A percentile compares a stretch with the other conserved stretches of the same genome.
Conservation (phyloP, 192 early-diverging fungal species). For the Geranomyces michiganensis region DNA sequence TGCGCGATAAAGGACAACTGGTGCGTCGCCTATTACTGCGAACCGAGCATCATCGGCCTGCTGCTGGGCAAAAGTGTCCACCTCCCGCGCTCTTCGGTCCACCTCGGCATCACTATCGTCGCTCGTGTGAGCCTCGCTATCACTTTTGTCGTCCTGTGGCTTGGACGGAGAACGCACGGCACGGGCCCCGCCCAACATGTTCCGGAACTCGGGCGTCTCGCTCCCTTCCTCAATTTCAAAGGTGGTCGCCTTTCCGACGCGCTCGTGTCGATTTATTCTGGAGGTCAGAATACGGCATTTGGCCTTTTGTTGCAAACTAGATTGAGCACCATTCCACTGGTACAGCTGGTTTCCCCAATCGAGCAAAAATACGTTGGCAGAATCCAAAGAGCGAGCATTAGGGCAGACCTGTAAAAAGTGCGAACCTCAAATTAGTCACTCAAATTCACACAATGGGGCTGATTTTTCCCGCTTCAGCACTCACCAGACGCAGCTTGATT, state of each 20-base stretch:
- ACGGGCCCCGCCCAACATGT: conserved; percentile 35
- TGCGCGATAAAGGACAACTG: conserved; percentile 30
- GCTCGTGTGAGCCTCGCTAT: conserved; percentile 1
- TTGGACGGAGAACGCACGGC: neutral
- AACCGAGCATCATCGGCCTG: conserved; percentile 32
- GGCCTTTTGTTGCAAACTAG: conserved; percentile 22
- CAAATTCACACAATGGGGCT: neutral
- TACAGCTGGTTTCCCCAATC: conserved; percentile 46
- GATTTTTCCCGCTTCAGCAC: neutral
- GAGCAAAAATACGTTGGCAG: conserved; percentile 44
- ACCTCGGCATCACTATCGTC: conserved; percentile 5
- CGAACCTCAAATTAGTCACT: neutral
- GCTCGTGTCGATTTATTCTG: conserved; percentile 42
- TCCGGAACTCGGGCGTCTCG: conserved; percentile 36
- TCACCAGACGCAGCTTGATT: conserved; percentile 40
- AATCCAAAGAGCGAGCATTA: conserved; percentile 19
- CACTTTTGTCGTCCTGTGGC: neutral
- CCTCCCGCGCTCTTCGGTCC: neutral
- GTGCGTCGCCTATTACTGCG: conserved; percentile 9
- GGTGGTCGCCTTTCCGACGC: conserved; percentile 39
- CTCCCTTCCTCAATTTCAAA: conserved; percentile 43
- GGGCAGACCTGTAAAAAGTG: conserved; percentile 27
- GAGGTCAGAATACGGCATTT: conserved; percentile 50
- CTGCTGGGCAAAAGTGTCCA: neutral
- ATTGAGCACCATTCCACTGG: conserved; percentile 53